These are phyloP conservation scores for Syncephalastrum monosporum DNA, from an alignment of 371 early-diverging fungal species.

Conservation along the genomic window DNA sequence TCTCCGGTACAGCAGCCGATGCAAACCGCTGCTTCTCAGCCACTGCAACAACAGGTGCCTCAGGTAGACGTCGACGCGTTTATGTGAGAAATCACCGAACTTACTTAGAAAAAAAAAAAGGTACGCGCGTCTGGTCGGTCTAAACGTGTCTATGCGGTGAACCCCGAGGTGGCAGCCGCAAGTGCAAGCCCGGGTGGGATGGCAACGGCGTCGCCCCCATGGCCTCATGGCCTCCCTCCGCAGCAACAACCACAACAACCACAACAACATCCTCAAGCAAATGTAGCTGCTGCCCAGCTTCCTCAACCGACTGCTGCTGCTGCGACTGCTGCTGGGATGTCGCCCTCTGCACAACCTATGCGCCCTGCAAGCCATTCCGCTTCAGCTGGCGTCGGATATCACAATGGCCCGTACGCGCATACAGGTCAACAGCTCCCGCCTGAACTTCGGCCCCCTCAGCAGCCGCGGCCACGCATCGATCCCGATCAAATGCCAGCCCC, in stretches of 20 bases:
- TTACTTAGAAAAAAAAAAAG: background rate
- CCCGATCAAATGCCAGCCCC: conserved; percentile 96
- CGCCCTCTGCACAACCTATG: conserved; percentile 4
- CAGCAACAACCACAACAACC: conserved; percentile 16
- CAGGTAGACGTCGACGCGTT: background rate
- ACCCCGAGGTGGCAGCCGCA: conserved; percentile 24
- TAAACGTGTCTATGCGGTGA: conserved; percentile 42
- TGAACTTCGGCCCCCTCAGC: conserved; percentile 37
- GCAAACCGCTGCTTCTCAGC: conserved; percentile 4
- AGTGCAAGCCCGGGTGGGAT: conserved; percentile 7
- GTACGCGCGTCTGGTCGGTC: conserved; percentile 16
- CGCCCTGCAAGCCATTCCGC: conserved; percentile 19
- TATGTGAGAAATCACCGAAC: too few relatives aligned
- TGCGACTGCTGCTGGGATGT: background rate
- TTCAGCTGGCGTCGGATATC: conserved; percentile 35
- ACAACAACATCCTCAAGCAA: conserved; percentile 4
- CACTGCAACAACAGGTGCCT: background rate
- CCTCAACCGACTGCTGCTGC: background rate
- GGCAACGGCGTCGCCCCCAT: conserved; percentile 13
- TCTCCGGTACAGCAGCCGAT: background rate
- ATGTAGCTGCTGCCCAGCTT: background rate
- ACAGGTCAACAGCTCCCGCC: conserved; percentile 37
- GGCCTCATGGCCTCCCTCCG: conserved; percentile 22
- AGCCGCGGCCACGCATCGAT: conserved; percentile 78
- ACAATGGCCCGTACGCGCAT: conserved; percentile 34